Evolutionary conservation across 2,329 filamentous ascomycete species (phyloP).

Genomic region (Graphiopsis chlorocephala): DNA sequence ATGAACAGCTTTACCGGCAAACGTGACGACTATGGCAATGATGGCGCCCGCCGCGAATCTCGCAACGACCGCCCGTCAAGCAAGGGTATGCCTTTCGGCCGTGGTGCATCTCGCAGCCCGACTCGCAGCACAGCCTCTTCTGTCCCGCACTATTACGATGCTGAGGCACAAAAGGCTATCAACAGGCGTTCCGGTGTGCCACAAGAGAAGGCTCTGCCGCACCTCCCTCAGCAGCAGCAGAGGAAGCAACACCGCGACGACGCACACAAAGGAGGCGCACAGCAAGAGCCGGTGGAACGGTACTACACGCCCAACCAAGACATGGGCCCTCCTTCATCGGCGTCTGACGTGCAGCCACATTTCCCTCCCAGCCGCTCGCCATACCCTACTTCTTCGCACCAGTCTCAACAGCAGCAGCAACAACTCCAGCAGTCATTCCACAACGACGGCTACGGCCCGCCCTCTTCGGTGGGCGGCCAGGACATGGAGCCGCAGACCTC

Average conservation of each 20-base stretch:
- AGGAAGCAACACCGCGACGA: constrained; percentile 34
- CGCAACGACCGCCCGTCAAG: constrained; percentile 31
- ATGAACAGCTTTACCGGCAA: constrained; percentile 42
- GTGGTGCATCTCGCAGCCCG: constrained; percentile 42
- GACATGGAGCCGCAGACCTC: constrained; percentile 38
- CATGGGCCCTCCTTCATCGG: constrained; percentile 15
- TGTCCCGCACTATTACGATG: constrained; percentile 44
- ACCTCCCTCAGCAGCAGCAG: constrained; percentile 23
- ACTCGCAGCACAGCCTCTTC: constrained; percentile 47
- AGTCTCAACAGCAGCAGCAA: constrained; percentile 6
- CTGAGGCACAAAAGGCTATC: constrained; percentile 26
- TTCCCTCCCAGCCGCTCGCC: constrained; percentile 9
- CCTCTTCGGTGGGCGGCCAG: constrained; percentile 32
- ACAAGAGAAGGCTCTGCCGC: constrained; percentile 30
- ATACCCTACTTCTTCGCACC: constrained; percentile 8
- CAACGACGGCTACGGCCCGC: constrained; percentile 26
- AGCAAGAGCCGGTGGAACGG: constrained; percentile 30
- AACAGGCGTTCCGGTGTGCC: constrained; percentile 21
- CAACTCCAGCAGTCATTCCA: constrained; percentile 30
- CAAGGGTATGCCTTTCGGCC: constrained; percentile 44
- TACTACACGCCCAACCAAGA: constrained; percentile 33
- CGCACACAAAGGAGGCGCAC: constrained; percentile 21
- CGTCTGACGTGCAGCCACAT: constrained; percentile 9
- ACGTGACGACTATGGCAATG: constrained; percentile 36
- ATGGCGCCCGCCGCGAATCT: constrained; percentile 22